These are phyloP conservation scores for Fraxinus latifolia DNA, from an alignment of 305 asterid species.

Conservation along the genomic window DNA sequence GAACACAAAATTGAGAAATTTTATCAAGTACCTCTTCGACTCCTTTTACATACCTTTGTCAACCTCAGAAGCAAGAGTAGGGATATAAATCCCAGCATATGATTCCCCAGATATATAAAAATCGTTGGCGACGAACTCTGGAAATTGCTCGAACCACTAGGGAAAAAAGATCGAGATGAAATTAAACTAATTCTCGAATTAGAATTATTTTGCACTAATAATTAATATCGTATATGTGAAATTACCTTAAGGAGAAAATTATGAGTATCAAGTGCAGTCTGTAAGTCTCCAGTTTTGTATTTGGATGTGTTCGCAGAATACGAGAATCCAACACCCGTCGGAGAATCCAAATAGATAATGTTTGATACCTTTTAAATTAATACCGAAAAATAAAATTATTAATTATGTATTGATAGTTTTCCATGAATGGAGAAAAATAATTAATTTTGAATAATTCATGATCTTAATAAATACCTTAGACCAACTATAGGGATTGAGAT, in stretches of 20 bases:
- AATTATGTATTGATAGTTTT: not conserved
- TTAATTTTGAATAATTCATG: not conserved
- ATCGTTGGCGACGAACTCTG: slow-evolving; percentile 43
- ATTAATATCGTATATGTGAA: not conserved
- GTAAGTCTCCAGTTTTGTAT: slow-evolving; percentile 38
- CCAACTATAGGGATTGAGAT: slow-evolving; percentile 58
- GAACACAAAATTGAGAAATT: not conserved
- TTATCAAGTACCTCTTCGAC: not conserved
- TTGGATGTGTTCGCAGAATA: slow-evolving; percentile 28
- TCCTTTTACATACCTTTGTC: slow-evolving; percentile 33
- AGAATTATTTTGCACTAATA: not conserved
- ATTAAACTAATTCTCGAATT: not conserved
- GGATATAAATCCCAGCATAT: slow-evolving; percentile 54
- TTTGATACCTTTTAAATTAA: slow-evolving; percentile 39
- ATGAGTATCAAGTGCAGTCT: slow-evolving; percentile 55
- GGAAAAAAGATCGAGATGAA: not conserved
- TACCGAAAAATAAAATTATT: not conserved
- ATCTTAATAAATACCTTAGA: slow-evolving; percentile 40
- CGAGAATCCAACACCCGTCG: slow-evolving; percentile 58
- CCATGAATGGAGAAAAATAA: not conserved
- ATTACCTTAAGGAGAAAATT: slow-evolving; percentile 60
- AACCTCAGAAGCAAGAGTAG: slow-evolving; percentile 44
- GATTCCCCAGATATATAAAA: slow-evolving; percentile 54
- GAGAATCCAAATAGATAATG: slow-evolving; percentile 58
- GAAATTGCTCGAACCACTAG: slow-evolving; percentile 51